phyloP scores from a whole-genome alignment of 1,284 basidiomycete species.

The Cryptococcus sp. region DNA sequence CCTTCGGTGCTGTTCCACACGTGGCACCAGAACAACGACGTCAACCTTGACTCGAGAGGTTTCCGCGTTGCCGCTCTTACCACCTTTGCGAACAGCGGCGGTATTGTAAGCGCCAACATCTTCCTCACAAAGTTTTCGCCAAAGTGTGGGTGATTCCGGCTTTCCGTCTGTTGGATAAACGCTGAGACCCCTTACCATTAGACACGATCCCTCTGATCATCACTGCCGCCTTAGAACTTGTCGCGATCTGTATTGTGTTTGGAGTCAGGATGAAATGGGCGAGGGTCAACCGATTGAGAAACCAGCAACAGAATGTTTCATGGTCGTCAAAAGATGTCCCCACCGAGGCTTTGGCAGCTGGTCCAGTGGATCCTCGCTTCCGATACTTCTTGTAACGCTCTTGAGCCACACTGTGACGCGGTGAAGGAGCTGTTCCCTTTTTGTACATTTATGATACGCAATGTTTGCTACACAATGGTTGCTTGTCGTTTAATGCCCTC shows the following conservation, averaged over 20 bases:
- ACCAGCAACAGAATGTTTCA: conserved; percentile 56
- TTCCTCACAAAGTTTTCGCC: neutral
- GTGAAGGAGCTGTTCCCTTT: too few species aligned
- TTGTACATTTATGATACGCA: too few species aligned
- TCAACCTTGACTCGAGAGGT: neutral
- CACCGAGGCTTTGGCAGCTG: conserved; percentile 56
- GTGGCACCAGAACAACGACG: conserved; percentile 1
- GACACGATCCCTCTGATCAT: conserved; percentile 12
- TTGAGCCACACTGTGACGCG: too few species aligned
- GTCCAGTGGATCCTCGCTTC: conserved; percentile 55
- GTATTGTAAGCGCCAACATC: conserved; percentile 1
- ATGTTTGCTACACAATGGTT: too few species aligned
- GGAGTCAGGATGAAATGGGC: conserved; percentile 14
- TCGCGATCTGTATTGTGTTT: conserved; percentile 29
- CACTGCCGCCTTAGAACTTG: conserved; percentile 23
- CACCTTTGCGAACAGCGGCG: conserved; percentile 11
- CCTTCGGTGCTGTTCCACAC: neutral
- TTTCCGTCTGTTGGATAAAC: neutral
- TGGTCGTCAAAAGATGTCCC: conserved; percentile 56
- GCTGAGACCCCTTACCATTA: conserved; percentile 4
- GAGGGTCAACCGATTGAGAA: conserved; percentile 46
- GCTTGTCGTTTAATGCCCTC: too few species aligned
- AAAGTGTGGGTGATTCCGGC: neutral
- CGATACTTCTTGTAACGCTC: conserved; percentile 54
- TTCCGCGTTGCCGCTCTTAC: neutral